Conservation (phyloP, 2,329 filamentous ascomycete genomes). For the Fusarium equiseti region DNA sequence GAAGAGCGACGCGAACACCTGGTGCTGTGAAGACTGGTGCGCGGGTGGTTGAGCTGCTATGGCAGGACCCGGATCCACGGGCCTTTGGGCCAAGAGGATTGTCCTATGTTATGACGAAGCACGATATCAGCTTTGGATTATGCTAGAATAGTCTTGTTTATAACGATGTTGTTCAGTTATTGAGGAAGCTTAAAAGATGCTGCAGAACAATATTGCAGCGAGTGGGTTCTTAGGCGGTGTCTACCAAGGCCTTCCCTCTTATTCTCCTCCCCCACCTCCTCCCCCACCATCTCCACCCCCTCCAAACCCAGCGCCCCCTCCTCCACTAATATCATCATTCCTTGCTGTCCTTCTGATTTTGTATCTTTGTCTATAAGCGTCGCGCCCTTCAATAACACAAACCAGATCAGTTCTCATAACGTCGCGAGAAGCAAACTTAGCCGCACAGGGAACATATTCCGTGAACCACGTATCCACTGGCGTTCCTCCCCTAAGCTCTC, state of each 20-base stretch:
- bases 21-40: slow-evolving; percentile 12
- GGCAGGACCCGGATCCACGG: slow-evolving; percentile 4
- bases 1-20: neutral
- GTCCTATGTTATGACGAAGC: slow-evolving; percentile 16
- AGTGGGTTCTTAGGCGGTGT: no score
- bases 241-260: no score
- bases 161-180: no score
- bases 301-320: neutral
- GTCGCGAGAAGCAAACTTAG: neutral
- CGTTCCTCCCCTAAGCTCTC: neutral
- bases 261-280: neutral
- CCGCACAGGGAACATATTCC: neutral
- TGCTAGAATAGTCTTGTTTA: neutral
- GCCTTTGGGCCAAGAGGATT: slow-evolving; percentile 5
- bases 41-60: neutral
- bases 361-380: neutral
- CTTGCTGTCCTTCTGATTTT: neutral
- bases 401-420: neutral
- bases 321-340: neutral
- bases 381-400: neutral
- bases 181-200: no score
- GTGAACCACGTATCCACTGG: neutral
- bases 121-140: slow-evolving; percentile 10
- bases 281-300: slow-evolving; percentile 1
- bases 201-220: no score